phyloP scores from a whole-genome alignment of 169 alveolate species.

The Hepatocystis sp. region DNA sequence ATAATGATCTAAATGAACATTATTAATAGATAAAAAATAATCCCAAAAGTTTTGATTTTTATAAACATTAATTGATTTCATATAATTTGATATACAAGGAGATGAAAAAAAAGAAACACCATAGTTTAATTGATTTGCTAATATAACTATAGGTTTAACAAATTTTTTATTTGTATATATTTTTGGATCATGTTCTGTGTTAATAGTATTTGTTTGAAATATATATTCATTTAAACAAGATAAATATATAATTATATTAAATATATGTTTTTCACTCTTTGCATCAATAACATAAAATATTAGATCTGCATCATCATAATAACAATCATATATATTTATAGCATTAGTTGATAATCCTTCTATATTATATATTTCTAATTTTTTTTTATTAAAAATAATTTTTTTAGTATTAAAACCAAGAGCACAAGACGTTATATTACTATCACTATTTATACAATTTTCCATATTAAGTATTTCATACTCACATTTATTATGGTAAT shows the following conservation, averaged over 20 bases:
- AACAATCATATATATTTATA: constrained; percentile 53
- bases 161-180: no score
- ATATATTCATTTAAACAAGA: constrained; percentile 15
- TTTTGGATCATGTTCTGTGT: no score
- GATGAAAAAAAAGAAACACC: constrained; percentile 50
- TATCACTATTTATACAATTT: background rate
- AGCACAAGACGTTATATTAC: constrained; percentile 39
- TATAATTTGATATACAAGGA: constrained; percentile 66
- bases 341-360: constrained; percentile 61
- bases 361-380: constrained; percentile 54
- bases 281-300: constrained; percentile 74
- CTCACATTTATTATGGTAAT: constrained; percentile 54
- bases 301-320: constrained; percentile 64
- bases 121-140: constrained; percentile 60
- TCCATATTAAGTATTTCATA: constrained; percentile 47
- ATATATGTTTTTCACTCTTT: constrained; percentile 44
- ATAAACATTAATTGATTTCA: constrained; percentile 39
- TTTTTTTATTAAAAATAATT: constrained; percentile 34
- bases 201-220: background rate
- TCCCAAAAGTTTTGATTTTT: constrained; percentile 50
- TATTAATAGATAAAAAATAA: constrained; percentile 42
- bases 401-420: constrained; percentile 71
- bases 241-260: constrained; percentile 49
- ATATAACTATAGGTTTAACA: constrained; percentile 55
- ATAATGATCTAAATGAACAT: constrained; percentile 20